Base-by-base conservation (phyloP, 257 asterid species). In the Solanum ossicruentum region DNA sequence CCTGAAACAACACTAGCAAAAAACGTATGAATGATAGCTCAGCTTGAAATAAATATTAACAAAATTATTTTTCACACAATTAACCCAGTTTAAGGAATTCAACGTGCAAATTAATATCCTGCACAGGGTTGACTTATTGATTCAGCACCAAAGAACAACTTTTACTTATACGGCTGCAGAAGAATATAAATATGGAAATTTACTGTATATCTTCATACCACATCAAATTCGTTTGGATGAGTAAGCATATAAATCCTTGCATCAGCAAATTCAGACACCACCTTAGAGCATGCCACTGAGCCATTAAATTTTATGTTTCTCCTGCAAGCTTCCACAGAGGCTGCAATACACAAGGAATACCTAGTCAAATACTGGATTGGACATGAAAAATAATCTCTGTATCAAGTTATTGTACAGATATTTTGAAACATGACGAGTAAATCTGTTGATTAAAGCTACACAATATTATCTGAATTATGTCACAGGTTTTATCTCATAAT, bases 241-340 rank as follows among this genome's bases (percentile, higher is more conserved):
- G 96, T 92, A 84, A 95, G 97, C 98, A 97, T 95, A 91, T 95
- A 93, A 61, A 95, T 95, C 87, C 98, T 92, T 39, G 99, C 99
- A 85, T 97, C 99, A 78, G 90, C 93, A 86, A 91, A 93, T 84
- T 91, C 90, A 3, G 98, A 94, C 88, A 95, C 98, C 93, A 96
- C 99, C 93, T 96, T 96, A 15, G 94, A 90, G 84, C 94, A 85
- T 85, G 97, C 97, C 84, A 90, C 90, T 16, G 97, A 93, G 78
- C 99, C 99, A 88, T 97, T 97, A 84, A 95, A 94, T 86, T 97
- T 94, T 71, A 97, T 94, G 88, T 97, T 97, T 92, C 98, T 92
- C 91, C 91, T 87, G 90, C 99, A 97, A 83, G 98, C 92, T 87
- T 97, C 99, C 85, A 97, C 99, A 60, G 98, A 93, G 52, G 78